Evolutionary conservation across 1,284 basidiomycete species (phyloP).

Genomic region (Fomitopsis palustris): DNA sequence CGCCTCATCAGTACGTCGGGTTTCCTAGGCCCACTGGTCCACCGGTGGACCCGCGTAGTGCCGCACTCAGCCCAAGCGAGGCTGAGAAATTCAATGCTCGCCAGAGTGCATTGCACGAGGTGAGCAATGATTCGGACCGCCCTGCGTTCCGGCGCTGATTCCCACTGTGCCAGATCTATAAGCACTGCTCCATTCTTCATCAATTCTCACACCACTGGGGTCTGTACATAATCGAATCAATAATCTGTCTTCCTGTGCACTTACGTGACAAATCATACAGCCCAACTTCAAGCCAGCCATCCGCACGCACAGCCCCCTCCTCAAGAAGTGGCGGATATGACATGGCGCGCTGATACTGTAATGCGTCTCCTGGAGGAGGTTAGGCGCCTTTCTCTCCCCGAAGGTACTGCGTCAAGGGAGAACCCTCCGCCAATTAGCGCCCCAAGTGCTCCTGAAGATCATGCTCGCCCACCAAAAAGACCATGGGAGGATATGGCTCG

Average conservation of each 20-base stretch:
- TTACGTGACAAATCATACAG: slow-evolving; percentile 25
- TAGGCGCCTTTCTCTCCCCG: slow-evolving; percentile 34
- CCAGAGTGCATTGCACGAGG: slow-evolving; percentile 22
- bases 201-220: slow-evolving; percentile 64
- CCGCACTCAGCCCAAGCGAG: slow-evolving; percentile 12
- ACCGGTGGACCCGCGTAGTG: slow-evolving; percentile 29
- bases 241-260: neutral
- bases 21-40: slow-evolving; percentile 29
- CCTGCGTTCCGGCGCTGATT: neutral
- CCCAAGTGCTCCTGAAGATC: slow-evolving; percentile 28
- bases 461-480: slow-evolving; percentile 59
- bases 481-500: slow-evolving; percentile 72
- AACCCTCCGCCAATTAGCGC: slow-evolving; percentile 15
- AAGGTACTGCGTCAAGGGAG: slow-evolving; percentile 29
- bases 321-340: slow-evolving; percentile 64
- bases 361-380: slow-evolving; percentile 65
- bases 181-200: slow-evolving; percentile 57
- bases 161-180: slow-evolving; percentile 44
- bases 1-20: slow-evolving; percentile 20
- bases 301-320: slow-evolving; percentile 48
- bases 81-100: slow-evolving; percentile 18
- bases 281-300: slow-evolving; percentile 41
- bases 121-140: slow-evolving; percentile 5
- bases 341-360: slow-evolving; percentile 55
- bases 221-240: slow-evolving; percentile 25